These are phyloP conservation scores for Monosporascus sp. DNA, from an alignment of 2,329 filamentous ascomycete species.

Conservation along the genomic window DNA sequence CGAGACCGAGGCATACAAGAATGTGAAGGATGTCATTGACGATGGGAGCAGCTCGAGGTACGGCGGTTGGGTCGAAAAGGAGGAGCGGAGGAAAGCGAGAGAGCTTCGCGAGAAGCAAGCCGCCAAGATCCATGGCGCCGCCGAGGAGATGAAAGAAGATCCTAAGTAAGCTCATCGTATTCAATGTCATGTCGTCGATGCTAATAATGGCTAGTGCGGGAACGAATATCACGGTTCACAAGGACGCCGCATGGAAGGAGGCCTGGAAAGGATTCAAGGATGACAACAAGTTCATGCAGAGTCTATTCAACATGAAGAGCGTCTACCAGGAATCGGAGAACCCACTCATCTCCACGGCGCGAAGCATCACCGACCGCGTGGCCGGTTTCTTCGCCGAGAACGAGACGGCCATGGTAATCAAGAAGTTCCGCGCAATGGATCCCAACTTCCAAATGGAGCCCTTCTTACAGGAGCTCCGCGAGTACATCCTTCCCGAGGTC, in stretches of 20 bases:
- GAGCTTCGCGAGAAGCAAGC: constrained; percentile 66
- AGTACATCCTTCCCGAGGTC: constrained; percentile 96
- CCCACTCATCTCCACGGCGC: constrained; percentile 84
- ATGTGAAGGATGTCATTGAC: constrained; percentile 92
- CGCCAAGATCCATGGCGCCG: constrained; percentile 42
- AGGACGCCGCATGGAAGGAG: constrained; percentile 96
- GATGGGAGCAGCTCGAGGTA: constrained; percentile 95
- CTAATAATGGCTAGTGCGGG: constrained; percentile 63
- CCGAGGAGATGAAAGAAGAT: constrained; percentile 71
- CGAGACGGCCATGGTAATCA: constrained; percentile 95
- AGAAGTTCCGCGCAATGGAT: constrained; percentile 95
- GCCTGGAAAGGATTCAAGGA: constrained; percentile 97
- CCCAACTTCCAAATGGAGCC: constrained; percentile 91
- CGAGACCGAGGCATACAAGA: constrained; percentile 91
- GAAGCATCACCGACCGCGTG: constrained; percentile 88
- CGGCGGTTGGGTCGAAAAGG: constrained; percentile 94
- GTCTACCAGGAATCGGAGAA: constrained; percentile 97
- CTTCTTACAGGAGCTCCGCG: constrained; percentile 90
- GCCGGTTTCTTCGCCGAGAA: constrained; percentile 98
- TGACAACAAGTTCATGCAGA: constrained; percentile 80
- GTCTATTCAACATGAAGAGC: constrained; percentile 78
- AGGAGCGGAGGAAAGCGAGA: constrained; percentile 78
- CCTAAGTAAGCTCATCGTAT: constrained; percentile 63
- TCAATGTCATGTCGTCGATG: constrained; percentile 11
- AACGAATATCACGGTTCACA: constrained; percentile 91